phyloP scores from a whole-genome alignment of 1,284 basidiomycete species.

The Cerioporus squamosus region DNA sequence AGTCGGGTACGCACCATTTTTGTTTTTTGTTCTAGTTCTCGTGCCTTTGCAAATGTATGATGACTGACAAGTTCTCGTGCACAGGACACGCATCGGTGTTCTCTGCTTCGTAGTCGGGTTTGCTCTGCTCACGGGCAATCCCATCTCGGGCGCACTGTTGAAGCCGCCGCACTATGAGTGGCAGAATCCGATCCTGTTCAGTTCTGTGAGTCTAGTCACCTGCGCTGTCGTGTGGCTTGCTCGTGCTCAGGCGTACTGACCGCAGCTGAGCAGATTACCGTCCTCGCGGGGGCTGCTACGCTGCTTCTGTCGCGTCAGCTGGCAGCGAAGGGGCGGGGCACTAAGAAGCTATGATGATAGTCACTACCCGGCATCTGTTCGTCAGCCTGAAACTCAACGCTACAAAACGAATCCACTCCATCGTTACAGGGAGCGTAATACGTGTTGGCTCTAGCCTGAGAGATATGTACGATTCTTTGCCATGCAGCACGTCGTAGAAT shows the following conservation, averaged over 20 bases:
- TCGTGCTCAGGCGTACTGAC: neutral
- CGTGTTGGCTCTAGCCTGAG: no score
- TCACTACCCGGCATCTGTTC: no score
- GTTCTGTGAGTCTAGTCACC: neutral
- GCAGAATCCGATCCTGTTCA: neutral
- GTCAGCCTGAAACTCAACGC: no score
- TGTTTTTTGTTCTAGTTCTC: no score
- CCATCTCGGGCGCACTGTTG: constrained; percentile 39
- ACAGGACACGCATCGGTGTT: neutral
- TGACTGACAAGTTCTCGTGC: no score
- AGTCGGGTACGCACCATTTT: neutral
- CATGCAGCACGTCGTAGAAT: no score
- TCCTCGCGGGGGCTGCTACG: neutral
- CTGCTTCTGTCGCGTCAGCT: neutral
- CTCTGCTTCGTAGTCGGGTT: neutral
- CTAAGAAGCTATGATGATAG: neutral
- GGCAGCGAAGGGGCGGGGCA: neutral
- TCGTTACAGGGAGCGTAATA: no score
- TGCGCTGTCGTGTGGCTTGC: neutral
- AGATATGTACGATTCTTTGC: no score
- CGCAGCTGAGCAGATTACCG: neutral
- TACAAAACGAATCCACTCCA: no score
- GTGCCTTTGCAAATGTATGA: no score
- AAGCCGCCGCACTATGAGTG: constrained; percentile 5
- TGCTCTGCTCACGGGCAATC: constrained; percentile 21